A percentile compares a stretch with the other conserved stretches of the same genome.
phyloP scores from a whole-genome alignment of 805 yeast genomes.

The Barnettozyma salicaria region DNA sequence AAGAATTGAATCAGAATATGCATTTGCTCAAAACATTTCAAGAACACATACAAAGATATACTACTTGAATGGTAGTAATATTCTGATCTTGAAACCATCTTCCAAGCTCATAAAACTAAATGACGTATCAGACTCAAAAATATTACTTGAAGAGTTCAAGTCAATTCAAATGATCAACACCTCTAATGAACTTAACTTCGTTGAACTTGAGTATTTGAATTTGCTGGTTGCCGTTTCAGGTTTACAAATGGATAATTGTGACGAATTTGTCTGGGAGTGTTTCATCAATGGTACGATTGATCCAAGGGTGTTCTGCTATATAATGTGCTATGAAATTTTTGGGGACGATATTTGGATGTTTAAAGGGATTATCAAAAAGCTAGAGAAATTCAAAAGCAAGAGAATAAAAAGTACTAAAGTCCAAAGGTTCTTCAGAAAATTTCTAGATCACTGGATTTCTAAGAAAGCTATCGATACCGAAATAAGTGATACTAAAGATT shows the following conservation, averaged over 20 bases:
- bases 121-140: conserved; percentile 4
- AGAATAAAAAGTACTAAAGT: conserved; percentile 18
- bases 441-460: conserved; percentile 21
- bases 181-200: conserved; percentile 31
- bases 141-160: conserved; percentile 24
- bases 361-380: conserved; percentile 15
- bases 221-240: conserved; percentile 30
- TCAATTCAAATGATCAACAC: conserved; percentile 20
- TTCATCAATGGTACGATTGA: conserved; percentile 28
- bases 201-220: conserved; percentile 35
- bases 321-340: conserved; percentile 13
- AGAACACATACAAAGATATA: conserved; percentile 11
- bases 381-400: conserved; percentile 10
- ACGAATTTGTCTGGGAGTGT: conserved; percentile 14
- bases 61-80: conserved; percentile 9
- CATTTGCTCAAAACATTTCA: conserved; percentile 18
- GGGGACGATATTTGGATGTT: conserved; percentile 21
- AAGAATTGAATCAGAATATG: conserved; percentile 12
- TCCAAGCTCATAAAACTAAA: conserved; percentile 20
- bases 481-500: conserved; percentile 12
- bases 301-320: conserved; percentile 20
- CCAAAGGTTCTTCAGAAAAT: conserved; percentile 15
- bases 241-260: conserved; percentile 17
- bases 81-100: conserved; percentile 17
- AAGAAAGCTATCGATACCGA: conserved; percentile 11